Evolutionary conservation across 2,329 filamentous ascomycete species (phyloP), one percentile per base, ranked within the genome.

Genomic region (Tolypocladium paradoxum): DNA sequence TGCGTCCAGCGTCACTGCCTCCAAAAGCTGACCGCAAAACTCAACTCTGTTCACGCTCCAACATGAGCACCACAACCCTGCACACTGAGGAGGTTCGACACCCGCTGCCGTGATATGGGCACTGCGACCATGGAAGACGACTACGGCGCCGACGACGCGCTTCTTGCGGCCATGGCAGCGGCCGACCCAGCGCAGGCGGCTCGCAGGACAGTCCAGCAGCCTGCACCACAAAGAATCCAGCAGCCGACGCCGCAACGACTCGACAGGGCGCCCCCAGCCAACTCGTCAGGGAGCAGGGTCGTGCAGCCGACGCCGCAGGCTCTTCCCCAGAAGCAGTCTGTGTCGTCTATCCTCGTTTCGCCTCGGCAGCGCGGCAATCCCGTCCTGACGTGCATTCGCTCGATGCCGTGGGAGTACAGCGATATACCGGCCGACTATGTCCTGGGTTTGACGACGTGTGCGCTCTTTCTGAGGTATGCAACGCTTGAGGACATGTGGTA

Each of bases 401-500:
- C 87, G 1, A 77, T 95, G 54, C 82, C 90, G 0, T 99, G 93
- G 93, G 93, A 99, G 70, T 97, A 96, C 69, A 91, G 89, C 56
- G 92, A 97, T 64, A 96, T 96, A n/a, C 85, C 87, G 1, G 89
- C 92, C 34, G 93, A 99, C 71, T 99, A 95, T 68, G 86, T 92
- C 9, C 76, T 97, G 27, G 92, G 93, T 0, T 67, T 81, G 43
- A 95, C 90, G 0, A 95, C 91, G 7, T 96, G 92, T 64, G 91
- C 89, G 0, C 77, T 99, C 6, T 99, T 97, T 66, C 75, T 99
- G 43, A 95, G 75, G 75, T 75, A 48, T 43, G 60, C 7, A 3
- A 6, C 6, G 6, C 4, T 16, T 6, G 22, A 29, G 14, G 4
- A 2, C 24, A 20, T 6, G 35, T 6, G 9, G 29, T n/a, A 6